Percentiles rank a stretch among this genome's conserved stretches.
Evolutionary conservation across 495 filamentous ascomycete species (phyloP).

Genomic region (Viridothelium virens): DNA sequence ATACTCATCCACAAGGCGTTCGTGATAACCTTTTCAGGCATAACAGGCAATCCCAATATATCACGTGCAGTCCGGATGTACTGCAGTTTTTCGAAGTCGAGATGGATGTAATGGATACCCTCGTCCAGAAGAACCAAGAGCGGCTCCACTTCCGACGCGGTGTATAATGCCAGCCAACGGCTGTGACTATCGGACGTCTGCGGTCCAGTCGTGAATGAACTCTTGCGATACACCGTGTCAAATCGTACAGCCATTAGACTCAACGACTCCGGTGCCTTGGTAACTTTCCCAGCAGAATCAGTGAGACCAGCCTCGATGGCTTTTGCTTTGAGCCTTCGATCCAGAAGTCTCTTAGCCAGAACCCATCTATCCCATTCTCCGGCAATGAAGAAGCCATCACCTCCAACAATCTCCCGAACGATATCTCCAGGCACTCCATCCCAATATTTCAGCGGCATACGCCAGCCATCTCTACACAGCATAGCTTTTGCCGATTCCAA

Average conservation of each 20-base stretch:
- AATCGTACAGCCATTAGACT: constrained; percentile 42
- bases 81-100: constrained; percentile 52
- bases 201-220: constrained; percentile 26
- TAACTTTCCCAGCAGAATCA: constrained; percentile 33
- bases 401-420: constrained; percentile 50
- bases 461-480: constrained; percentile 54
- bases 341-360: constrained; percentile 47
- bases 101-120: constrained; percentile 55
- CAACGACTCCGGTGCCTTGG: constrained; percentile 37
- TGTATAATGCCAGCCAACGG: constrained; percentile 42
- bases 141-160: constrained; percentile 47
- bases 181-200: constrained; percentile 38
- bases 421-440: constrained; percentile 52
- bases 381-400: constrained; percentile 53
- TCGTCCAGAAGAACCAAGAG: constrained; percentile 50
- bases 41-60: constrained; percentile 46
- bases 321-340: constrained; percentile 42
- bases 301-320: constrained; percentile 41
- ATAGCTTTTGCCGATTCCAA: constrained; percentile 51
- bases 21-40: constrained; percentile 46
- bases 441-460: constrained; percentile 51
- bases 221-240: constrained; percentile 42
- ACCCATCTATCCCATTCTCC: constrained; percentile 54
- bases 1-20: constrained; percentile 51
- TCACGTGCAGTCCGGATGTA: constrained; percentile 46